Conservation (phyloP, 495 filamentous ascomycete genomes). For the Talaromyces proteolyticus region DNA sequence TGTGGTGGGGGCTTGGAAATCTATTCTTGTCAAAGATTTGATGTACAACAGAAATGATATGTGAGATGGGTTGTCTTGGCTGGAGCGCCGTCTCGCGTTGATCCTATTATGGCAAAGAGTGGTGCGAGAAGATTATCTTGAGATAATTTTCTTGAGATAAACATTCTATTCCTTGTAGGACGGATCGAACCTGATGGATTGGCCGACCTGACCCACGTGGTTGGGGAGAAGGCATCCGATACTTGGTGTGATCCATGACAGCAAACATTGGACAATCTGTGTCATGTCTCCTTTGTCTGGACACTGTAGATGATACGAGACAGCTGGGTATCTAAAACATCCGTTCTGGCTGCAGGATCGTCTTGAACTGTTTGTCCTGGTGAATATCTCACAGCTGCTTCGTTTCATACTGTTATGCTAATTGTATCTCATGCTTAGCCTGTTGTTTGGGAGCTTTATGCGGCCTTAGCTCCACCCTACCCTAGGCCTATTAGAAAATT, state of each 20-base stretch:
- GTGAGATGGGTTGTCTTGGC: slow-evolving; percentile 3
- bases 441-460: no score
- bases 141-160: background rate
- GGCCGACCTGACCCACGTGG: background rate
- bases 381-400: background rate
- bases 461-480: no score
- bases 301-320: background rate
- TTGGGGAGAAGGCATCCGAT: background rate
- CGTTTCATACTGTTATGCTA: background rate
- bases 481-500: no score
- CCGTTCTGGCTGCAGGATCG: background rate
- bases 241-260: background rate
- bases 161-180: background rate
- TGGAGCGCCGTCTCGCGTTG: slow-evolving; percentile 2
- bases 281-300: slow-evolving; percentile 2
- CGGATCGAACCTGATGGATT: slow-evolving; percentile 1
- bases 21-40: slow-evolving; percentile 1
- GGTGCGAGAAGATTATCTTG: background rate
- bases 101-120: background rate
- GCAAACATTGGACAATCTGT: slow-evolving; percentile 3
- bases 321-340: background rate
- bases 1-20: slow-evolving; percentile 1
- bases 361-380: background rate
- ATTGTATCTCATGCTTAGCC: no score
- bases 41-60: slow-evolving; percentile 3